phyloP scores from a whole-genome alignment of 2,329 filamentous ascomycete species.

The Gnomoniopsis smithogilvyi region DNA sequence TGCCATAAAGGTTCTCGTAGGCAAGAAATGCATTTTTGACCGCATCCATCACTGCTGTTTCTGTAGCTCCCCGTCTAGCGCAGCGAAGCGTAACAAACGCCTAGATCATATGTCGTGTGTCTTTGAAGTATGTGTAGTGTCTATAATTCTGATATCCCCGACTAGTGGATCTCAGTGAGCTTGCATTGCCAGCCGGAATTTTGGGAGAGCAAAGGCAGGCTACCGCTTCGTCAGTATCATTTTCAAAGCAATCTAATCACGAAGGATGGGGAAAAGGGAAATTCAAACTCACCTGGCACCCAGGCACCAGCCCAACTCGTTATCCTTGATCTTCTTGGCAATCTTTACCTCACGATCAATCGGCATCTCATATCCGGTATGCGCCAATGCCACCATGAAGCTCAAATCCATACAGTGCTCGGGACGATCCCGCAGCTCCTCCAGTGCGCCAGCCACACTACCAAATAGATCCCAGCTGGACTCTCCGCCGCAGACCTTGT shows the following conservation, averaged over 20 bases:
- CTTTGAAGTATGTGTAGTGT: constrained; percentile 1
- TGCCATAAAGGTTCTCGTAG: background rate
- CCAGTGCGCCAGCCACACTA: constrained; percentile 70
- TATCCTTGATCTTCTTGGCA: constrained; percentile 97
- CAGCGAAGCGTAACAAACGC: constrained; percentile 5
- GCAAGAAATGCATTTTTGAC: background rate
- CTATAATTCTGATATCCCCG: constrained; percentile 20
- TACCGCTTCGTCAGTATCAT: constrained; percentile 31
- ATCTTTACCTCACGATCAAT: constrained; percentile 95
- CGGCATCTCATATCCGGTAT: constrained; percentile 97
- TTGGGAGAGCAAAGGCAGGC: constrained; percentile 77
- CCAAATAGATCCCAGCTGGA: constrained; percentile 77
- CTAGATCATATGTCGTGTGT: constrained; percentile 9
- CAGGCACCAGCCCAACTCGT: constrained; percentile 96
- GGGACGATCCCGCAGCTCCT: constrained; percentile 76
- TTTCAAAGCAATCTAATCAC: background rate
- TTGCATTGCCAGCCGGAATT: constrained; percentile 89
- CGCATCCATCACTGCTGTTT: background rate
- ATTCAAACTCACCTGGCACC: constrained; percentile 74
- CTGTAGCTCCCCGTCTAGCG: background rate
- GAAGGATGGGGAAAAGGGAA: background rate
- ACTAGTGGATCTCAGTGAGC: constrained; percentile 68
- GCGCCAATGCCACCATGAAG: constrained; percentile 90
- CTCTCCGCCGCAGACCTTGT: constrained; percentile 79
- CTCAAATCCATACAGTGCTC: constrained; percentile 94